Percentiles rank a stretch among this genome's conserved stretches.
Conservation (phyloP, 805 yeast genomes). For the Alloascoidea africana region DNA sequence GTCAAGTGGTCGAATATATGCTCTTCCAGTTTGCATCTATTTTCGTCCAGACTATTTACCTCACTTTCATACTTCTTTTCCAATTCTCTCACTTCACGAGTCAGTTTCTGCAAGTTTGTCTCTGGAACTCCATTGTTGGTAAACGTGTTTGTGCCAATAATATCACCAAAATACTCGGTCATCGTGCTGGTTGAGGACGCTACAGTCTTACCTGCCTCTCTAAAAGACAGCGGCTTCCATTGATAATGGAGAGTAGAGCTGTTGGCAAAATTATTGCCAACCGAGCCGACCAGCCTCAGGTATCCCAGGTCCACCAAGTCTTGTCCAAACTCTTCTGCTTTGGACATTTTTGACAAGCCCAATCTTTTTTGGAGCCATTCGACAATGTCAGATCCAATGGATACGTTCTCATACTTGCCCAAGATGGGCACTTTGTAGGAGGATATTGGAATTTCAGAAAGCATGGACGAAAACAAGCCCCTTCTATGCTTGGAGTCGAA, state of each 20-base stretch:
- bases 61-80: slow-evolving; percentile 37
- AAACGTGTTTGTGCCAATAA: slow-evolving; percentile 9
- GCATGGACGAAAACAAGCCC: slow-evolving; percentile 25
- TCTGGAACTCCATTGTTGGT: slow-evolving; percentile 25
- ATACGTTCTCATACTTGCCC: slow-evolving; percentile 49
- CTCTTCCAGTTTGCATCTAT: slow-evolving; percentile 58
- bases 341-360: slow-evolving; percentile 28
- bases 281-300: slow-evolving; percentile 47
- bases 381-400: slow-evolving; percentile 45
- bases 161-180: slow-evolving; percentile 16
- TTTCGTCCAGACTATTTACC: slow-evolving; percentile 40
- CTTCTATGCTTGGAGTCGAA: slow-evolving; percentile 13
- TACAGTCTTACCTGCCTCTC: slow-evolving; percentile 23
- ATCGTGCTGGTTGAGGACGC: slow-evolving; percentile 7
- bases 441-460: slow-evolving; percentile 33
- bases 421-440: slow-evolving; percentile 51
- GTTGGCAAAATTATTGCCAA: slow-evolving; percentile 47
- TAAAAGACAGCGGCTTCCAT: slow-evolving; percentile 62
- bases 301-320: slow-evolving; percentile 47
- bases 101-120: slow-evolving; percentile 32
- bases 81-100: slow-evolving; percentile 34
- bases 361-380: slow-evolving; percentile 42
- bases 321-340: slow-evolving; percentile 64
- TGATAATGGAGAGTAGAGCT: slow-evolving; percentile 63
- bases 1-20: slow-evolving; percentile 46